Evolutionary conservation across 192 early-diverging fungal species (phyloP), one percentile per base, ranked within the genome.

Genomic region (Backusella morwellensis): DNA sequence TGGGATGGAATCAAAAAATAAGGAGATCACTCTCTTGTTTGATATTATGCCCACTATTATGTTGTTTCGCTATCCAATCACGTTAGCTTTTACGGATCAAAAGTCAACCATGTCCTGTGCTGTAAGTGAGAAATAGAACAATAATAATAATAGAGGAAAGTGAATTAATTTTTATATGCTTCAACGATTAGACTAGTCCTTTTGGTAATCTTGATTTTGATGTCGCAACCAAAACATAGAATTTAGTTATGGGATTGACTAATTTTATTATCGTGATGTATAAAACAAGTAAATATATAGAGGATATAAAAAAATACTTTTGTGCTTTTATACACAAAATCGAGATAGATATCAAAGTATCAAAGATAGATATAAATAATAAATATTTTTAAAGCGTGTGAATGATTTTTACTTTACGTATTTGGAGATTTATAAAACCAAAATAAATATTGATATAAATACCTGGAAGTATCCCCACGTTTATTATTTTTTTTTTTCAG

Each of bases 1-100:
- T 70, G 88, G 86, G n/a, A 2, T 79, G 6, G 6, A 23, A 84
- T 84, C 26, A 72, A 74, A 29, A 42, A 73, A 78, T 21, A 71
- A 69, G n/a, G 47, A 78, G 3, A 36, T 78, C 1, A 47, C 35
- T 4, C 42, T 78, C 9, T 36, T 23, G 19, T 81, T 74, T 35
- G 69, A 77, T n/a, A 23, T 81, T 0, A 81, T 44, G n/a, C 68
- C 76, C 4, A 75, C 68, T 3, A 9, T 81, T n/a, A 68, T 21
- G 11, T 50, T 81, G 12, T 40, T 74, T 23, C 67, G 73, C 3
- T 54, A 75, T 41, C 73, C 76, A 0, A 56, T 81, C 47, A 74
- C 80, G 3, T 14, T 74, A 35, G 66, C 74, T 4, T 59, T 76
- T 66, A 70, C 74, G 35, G 63, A 38, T 47, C 66, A 81, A 70